Conservation (phyloP, 164 flowering plant genomes). For the Piper betle region DNA sequence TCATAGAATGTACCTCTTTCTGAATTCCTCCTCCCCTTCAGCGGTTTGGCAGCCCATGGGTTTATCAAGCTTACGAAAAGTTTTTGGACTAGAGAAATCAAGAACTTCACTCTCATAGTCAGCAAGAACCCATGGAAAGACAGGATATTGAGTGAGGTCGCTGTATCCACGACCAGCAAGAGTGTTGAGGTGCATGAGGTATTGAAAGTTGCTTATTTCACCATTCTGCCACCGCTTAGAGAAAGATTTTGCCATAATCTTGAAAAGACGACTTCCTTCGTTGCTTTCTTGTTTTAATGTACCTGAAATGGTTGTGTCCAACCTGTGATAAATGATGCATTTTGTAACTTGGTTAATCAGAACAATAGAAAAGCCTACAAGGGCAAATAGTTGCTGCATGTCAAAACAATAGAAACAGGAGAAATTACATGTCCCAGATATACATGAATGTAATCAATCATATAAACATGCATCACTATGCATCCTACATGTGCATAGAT, state of each 20-base stretch:
- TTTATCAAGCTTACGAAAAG: conserved; percentile 86
- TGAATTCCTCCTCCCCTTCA: conserved; percentile 95
- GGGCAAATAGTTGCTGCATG: too few species aligned
- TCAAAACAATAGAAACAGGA: too few species aligned
- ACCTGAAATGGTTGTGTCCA: conserved; percentile 95
- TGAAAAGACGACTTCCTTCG: conserved; percentile 92
- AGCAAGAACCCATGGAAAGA: conserved; percentile 97
- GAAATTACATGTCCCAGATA: too few species aligned
- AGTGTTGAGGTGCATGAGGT: conserved; percentile 98
- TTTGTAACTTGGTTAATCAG: too few species aligned
- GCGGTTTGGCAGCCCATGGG: conserved; percentile 99
- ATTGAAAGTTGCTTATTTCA: conserved; percentile 97
- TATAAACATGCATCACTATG: too few species aligned
- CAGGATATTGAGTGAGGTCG: conserved; percentile 98
- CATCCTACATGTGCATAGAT: too few species aligned
- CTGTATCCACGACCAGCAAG: conserved; percentile 99
- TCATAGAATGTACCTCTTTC: conserved; percentile 49
- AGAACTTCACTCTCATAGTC: conserved; percentile 88
- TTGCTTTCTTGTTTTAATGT: conserved; percentile 80
- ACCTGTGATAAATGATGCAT: conserved; percentile 35
- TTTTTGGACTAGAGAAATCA: conserved; percentile 56
- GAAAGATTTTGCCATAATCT: conserved; percentile 85
- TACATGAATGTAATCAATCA: too few species aligned
- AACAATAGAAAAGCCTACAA: too few species aligned
- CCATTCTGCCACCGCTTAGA: conserved; percentile 99